A percentile compares a stretch with the other conserved stretches of the same genome.
Evolutionary conservation across 345 rosid genomes (phyloP).

Genomic region (Trapa bicornis): DNA sequence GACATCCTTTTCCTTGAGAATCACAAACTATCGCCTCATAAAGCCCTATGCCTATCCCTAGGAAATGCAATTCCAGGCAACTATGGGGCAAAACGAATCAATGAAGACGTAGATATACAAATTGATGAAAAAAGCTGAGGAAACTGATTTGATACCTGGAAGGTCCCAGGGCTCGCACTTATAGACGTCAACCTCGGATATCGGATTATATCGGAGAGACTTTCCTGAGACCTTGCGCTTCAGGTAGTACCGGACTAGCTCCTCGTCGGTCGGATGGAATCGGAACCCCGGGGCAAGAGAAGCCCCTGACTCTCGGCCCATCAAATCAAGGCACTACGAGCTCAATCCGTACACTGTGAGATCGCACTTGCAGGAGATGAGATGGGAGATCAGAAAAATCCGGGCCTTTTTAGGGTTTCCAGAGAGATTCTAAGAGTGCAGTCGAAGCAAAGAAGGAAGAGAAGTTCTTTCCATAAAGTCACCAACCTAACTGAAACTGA

Average conservation of each 20-base stretch:
- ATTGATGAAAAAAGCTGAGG: not conserved
- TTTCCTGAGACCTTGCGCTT: conserved; percentile 63
- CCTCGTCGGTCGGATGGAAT: conserved; percentile 93
- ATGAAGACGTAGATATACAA: not conserved
- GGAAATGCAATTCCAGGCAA: not conserved
- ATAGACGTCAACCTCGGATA: conserved; percentile 64
- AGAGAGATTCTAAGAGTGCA: not conserved
- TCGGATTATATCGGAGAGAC: conserved; percentile 58
- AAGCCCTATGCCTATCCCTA: not conserved
- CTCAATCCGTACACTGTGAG: not conserved
- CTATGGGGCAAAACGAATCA: not conserved
- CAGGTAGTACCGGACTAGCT: conserved; percentile 83
- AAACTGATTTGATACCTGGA: conserved; percentile 32
- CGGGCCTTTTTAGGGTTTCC: conserved; percentile 2
- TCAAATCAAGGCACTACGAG: conserved; percentile 2
- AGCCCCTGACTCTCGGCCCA: conserved; percentile 35
- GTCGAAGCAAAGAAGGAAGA: not conserved
- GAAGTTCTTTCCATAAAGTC: not conserved
- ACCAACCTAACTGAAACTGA: not conserved
- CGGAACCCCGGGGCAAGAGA: conserved; percentile 87
- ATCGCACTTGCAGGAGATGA: not conserved
- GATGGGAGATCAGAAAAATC: not conserved
- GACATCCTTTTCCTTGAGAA: too few species aligned
- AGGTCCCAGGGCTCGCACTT: conserved; percentile 96
- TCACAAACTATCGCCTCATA: not conserved